These are phyloP conservation scores for Syzygium malaccense DNA, from an alignment of 441 rosid species.

Conservation along the genomic window DNA sequence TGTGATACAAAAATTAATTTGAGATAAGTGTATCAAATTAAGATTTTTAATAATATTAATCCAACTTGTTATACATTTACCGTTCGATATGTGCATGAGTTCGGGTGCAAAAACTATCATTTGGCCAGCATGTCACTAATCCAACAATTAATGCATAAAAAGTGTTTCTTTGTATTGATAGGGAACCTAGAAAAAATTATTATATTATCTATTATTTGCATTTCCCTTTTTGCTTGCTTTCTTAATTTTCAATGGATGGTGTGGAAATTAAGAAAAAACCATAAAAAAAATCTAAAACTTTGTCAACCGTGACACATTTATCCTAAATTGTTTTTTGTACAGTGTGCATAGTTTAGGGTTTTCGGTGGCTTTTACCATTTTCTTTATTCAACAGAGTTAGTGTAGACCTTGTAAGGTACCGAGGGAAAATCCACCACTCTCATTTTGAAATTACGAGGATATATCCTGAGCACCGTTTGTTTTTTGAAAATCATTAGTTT, in stretches of 20 bases:
- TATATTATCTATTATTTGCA: neutral
- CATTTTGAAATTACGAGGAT: neutral
- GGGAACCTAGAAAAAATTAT: neutral
- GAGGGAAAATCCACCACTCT: neutral
- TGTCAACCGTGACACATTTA: no score
- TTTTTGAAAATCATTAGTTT: neutral
- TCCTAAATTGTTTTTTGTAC: no score
- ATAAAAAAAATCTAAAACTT: no score
- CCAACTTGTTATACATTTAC: neutral
- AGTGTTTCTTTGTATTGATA: neutral
- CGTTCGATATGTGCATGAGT: neutral
- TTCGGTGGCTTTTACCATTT: no score
- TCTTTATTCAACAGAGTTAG: neutral
- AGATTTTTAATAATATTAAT: no score
- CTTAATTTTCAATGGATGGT: neutral
- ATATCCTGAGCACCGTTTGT: neutral
- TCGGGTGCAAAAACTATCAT: neutral
- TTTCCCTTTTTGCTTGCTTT: neutral
- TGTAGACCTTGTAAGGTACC: neutral
- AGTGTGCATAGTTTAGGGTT: no score
- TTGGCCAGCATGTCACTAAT: neutral
- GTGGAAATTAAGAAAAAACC: neutral
- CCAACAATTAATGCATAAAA: neutral
- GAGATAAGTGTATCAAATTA: no score
- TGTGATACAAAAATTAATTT: no score